phyloP scores from a whole-genome alignment of 768 basidiomycete genomes.

The Trametes maxima region DNA sequence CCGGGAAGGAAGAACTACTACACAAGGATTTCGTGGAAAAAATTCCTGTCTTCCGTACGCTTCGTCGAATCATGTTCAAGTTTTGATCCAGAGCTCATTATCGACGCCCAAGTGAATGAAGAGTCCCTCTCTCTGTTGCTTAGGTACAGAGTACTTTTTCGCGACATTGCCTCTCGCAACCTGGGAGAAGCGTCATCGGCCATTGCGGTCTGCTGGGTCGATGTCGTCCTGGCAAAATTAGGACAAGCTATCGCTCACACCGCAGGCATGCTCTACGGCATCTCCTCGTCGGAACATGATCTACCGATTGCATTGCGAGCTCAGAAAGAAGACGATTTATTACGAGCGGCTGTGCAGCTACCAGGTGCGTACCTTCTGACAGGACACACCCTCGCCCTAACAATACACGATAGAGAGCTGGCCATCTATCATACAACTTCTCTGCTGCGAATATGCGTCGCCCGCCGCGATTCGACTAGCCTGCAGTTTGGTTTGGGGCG shows the following conservation, averaged over 20 bases:
- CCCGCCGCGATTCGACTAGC: slow-evolving; percentile 63
- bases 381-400: slow-evolving; percentile 6
- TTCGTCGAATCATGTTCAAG: slow-evolving; percentile 6
- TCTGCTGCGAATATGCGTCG: slow-evolving; percentile 55
- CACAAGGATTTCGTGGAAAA: slow-evolving; percentile 5
- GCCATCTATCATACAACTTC: slow-evolving; percentile 45
- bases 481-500: slow-evolving; percentile 55
- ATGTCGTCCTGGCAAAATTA: slow-evolving; percentile 58
- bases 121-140: slow-evolving; percentile 47
- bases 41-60: slow-evolving; percentile 26
- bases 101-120: slow-evolving; percentile 32
- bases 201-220: slow-evolving; percentile 64
- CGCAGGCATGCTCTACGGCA: not conserved
- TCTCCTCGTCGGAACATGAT: slow-evolving; percentile 4
- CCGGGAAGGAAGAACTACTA: slow-evolving; percentile 2
- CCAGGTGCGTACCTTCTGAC: slow-evolving; percentile 47
- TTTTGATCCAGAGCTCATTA: slow-evolving; percentile 21
- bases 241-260: slow-evolving; percentile 37
- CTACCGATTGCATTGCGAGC: slow-evolving; percentile 33
- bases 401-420: slow-evolving; percentile 49
- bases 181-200: slow-evolving; percentile 24
- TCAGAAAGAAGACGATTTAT: slow-evolving; percentile 51
- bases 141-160: slow-evolving; percentile 52
- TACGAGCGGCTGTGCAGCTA: slow-evolving; percentile 67
- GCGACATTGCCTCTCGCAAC: slow-evolving; percentile 41